Evolutionary conservation across 176 grass and related monocot genomes (phyloP), one percentile per base, ranked within the genome.

Genomic region (Ananas comosus): DNA sequence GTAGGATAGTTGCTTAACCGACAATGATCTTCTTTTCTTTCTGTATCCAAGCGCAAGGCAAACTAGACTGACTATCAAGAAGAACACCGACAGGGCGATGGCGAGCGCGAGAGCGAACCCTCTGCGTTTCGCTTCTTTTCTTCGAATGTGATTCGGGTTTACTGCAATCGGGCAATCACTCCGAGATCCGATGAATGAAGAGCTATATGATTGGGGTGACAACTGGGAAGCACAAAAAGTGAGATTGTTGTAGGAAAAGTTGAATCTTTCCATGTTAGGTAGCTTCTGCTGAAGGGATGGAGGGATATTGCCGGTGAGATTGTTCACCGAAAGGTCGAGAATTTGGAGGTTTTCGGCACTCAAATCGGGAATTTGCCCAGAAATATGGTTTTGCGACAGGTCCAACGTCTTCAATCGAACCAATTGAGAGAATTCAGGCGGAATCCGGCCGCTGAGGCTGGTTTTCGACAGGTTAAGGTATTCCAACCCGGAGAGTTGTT

Each of bases 221-320:
- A 93, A 80, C n/a, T 86, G 77, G 4, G 87, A 82, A 47, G 77
- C 94, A 12, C 94, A 99, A 10, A 90, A 79, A 27, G 94, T 93
- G 58, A 99, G 87, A 53, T 99, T 99, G 85, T 99, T 99, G 82
- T 88, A 93, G 75, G 94, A 99, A 69, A 99, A 90, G 71, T 99
- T 93, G 87, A 99, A 93, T 28, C 51, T 78, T 49, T 85, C 81
- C 82, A 97, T 85, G 0, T 25, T 69, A 4, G 49, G 11, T 72
- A 97, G 49, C 48, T 81, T 86, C 71, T 90, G 87, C 57, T 90
- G 83, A 72, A 97, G 79, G 19, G 82, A 63, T 72, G 74, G 73
- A 19, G 94, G 94, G 69, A 97, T 85, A 80, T 97, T 84, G 11
- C 94, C 89, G 0, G 89, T 93, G 64, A 99, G 89, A 78, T 93